These are phyloP conservation scores for barrel medic (Medicago truncatula) DNA, from an alignment of 306 rosid genomes.

Conservation along the genomic window MtrunA17r5.0-ANR NC_053049.1:34237501-34238000, in stretches of 20 bases:
- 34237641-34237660: constrained; percentile 38
- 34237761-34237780: constrained; percentile 70
- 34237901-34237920: constrained; percentile 9
- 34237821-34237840: constrained; percentile 9
- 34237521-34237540: no score
- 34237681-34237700: constrained; percentile 36
- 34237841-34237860: constrained; percentile 2
- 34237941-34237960: no score
- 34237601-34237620: constrained; percentile 35
- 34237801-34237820: constrained; percentile 28
- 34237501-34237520: no score
- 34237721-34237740: constrained; percentile 61
- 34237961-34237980: no score
- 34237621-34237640: constrained; percentile 31
- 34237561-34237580: no score
- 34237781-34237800: constrained; percentile 68
- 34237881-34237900: constrained; percentile 22
- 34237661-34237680: constrained; percentile 36
- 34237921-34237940: not conserved
- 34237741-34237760: constrained; percentile 84
- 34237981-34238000: not conserved
- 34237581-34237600: no score
- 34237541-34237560: no score
- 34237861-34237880: not conserved
- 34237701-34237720: constrained; percentile 20